Evolutionary conservation across 345 rosid genomes (phyloP), one percentile per base, ranked within the genome.

Genomic region (Acer yangbiense): DNA sequence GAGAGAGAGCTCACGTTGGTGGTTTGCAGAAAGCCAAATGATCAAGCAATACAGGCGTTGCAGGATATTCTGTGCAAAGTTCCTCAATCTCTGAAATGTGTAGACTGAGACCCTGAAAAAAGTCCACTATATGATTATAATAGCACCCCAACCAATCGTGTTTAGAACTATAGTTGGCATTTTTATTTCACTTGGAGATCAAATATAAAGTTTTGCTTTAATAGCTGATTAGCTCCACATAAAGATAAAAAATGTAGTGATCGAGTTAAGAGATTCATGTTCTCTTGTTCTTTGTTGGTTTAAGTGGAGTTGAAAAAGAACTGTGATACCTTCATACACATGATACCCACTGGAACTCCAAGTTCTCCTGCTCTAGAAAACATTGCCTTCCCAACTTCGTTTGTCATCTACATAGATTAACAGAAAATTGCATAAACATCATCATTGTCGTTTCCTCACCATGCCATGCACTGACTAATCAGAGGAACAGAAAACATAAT

Each of bases 21-120:
- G 90, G 93, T 85, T 84, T 93, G 94, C 98, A 93, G 85, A 95
- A 95, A 85, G 92, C 96, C 64, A 94, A 82, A 79, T 95, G 97
- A 87, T 95, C 98, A 29, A 95, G 89, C 72, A 95, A 72, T 52
- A 89, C 96, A 64, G 35, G 71, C 6, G 99, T 95, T 32, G 90
- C 85, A 78, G 97, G 97, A 81, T 86, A 95, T 81, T 93, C 93
- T 0, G 85, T 78, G 85, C 98, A 95, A 48, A 95, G 83, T 74
- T 90, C 92, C 86, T 88, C 88, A 58, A 95, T 92, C 77, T 95
- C 99, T 46, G 88, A 77, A 76, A 92, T 84, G 79, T 93, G 98
- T 52, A 90, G 88, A 85, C 86, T 75, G 68, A 89, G 91, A 81
- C 99, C 98, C 99, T 95, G 93, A 60, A 83, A 71, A 43, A 67